These are phyloP conservation scores for Teunomyces aglyptinius DNA, from an alignment of 805 yeast genomes.

Conservation along the genomic window DNA sequence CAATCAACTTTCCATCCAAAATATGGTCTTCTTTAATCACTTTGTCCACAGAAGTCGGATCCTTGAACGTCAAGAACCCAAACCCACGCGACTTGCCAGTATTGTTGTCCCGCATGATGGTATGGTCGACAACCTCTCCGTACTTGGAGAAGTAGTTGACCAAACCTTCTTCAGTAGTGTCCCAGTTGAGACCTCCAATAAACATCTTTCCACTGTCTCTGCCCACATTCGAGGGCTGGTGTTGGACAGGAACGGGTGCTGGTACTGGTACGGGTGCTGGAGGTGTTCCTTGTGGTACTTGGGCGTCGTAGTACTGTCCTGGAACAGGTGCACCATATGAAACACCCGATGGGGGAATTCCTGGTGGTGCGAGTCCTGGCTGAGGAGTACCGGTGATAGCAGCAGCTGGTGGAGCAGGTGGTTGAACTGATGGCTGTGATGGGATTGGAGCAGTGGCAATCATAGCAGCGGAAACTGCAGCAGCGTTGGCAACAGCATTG, in stretches of 20 bases:
- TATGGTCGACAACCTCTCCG: conserved; percentile 85
- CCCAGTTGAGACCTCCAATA: conserved; percentile 97
- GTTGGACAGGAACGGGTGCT: conserved; percentile 16
- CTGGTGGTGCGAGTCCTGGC: conserved; percentile 3
- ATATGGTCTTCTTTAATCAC: conserved; percentile 85
- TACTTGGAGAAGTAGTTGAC: conserved; percentile 79
- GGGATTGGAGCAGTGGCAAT: conserved; percentile 1
- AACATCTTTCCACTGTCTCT: conserved; percentile 86
- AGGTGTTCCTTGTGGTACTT: conserved; percentile 8
- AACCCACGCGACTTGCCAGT: conserved; percentile 94
- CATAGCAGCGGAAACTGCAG: conserved; percentile 1
- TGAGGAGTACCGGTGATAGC: conserved; percentile 5
- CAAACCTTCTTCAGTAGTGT: conserved; percentile 86
- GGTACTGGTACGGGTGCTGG: conserved; percentile 12
- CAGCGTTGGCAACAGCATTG: conserved; percentile 1
- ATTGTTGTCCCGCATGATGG: conserved; percentile 86
- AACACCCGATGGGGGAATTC: conserved; percentile 9
- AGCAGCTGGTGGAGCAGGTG: conserved; percentile 6
- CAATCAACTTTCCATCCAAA: conserved; percentile 93
- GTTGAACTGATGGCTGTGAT: background rate
- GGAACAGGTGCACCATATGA: background rate
- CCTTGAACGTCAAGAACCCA: conserved; percentile 86
- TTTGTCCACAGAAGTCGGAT: conserved; percentile 77
- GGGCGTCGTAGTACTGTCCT: conserved; percentile 5
- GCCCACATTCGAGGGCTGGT: conserved; percentile 31